Evolutionary conservation across 148 eudicot genomes (phyloP).

Genomic region (Dianthus caryophyllus): DNA sequence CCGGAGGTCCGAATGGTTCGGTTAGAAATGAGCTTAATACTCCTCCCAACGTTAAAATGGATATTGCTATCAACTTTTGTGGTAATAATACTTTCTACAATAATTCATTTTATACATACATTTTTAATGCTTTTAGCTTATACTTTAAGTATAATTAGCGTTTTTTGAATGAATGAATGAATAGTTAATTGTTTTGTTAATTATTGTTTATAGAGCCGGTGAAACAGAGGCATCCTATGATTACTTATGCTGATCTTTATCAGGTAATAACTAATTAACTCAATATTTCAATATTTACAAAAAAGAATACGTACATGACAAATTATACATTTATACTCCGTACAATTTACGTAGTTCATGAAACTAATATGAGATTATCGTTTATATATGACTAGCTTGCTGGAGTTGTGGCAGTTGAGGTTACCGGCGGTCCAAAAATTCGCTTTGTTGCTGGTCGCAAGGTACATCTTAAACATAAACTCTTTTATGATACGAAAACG

Average conservation of each 20-base stretch:
- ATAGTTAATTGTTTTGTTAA: constrained; percentile 4
- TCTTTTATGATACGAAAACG: too few relatives aligned
- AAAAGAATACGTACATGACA: too few relatives aligned
- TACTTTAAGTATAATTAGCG: too few relatives aligned
- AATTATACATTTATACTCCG: too few relatives aligned
- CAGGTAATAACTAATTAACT: constrained; percentile 29
- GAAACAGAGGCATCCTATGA: constrained; percentile 50
- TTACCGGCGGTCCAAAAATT: constrained; percentile 78
- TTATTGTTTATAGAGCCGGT: constrained; percentile 49
- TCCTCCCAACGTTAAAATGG: constrained; percentile 52
- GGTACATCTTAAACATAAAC: constrained; percentile 29
- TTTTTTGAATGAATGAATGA: too few relatives aligned
- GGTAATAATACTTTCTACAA: constrained; percentile 30
- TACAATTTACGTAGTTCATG: too few relatives aligned
- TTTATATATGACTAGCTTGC: constrained; percentile 51
- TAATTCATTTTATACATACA: neutral
- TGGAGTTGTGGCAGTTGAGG: constrained; percentile 81
- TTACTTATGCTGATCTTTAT: constrained; percentile 84
- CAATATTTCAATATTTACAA: neutral
- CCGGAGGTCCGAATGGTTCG: constrained; percentile 90
- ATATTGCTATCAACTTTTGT: constrained; percentile 54
- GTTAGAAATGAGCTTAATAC: constrained; percentile 65
- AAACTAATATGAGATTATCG: too few relatives aligned
- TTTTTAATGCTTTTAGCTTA: neutral
- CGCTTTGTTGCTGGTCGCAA: constrained; percentile 64